phyloP scores from a whole-genome alignment of 2,329 filamentous ascomycete species.

The Alternaria incomplexa region DNA sequence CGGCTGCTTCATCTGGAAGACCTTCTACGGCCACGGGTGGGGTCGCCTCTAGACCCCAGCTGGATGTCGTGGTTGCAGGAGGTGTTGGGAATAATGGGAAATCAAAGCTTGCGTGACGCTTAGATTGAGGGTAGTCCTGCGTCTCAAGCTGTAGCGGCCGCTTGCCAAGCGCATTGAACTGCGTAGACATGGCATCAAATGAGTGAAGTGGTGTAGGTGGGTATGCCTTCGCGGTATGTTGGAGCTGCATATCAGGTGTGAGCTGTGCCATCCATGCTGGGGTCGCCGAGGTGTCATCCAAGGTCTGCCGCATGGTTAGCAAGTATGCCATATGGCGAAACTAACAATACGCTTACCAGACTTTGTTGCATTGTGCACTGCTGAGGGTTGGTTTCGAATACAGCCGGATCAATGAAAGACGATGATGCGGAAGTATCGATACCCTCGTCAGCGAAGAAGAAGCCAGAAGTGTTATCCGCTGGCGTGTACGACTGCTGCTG shows the following conservation, averaged over 20 bases:
- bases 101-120: slow-evolving; percentile 38
- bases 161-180: slow-evolving; percentile 34
- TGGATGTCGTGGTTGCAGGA: slow-evolving; percentile 26
- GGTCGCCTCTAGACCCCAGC: slow-evolving; percentile 33
- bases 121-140: slow-evolving; percentile 41
- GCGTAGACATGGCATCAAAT: slow-evolving; percentile 34
- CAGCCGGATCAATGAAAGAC: slow-evolving; percentile 24
- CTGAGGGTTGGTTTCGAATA: slow-evolving; percentile 29
- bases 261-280: slow-evolving; percentile 35
- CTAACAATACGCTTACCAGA: slow-evolving; percentile 31
- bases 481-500: slow-evolving; percentile 29
- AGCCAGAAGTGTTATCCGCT: slow-evolving; percentile 39
- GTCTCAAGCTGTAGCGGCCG: slow-evolving; percentile 38
- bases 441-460: slow-evolving; percentile 43
- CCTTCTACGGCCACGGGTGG: slow-evolving; percentile 29
- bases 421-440: slow-evolving; percentile 38
- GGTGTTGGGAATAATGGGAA: slow-evolving; percentile 32
- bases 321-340: not conserved
- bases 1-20: slow-evolving; percentile 45
- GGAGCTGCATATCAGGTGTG: slow-evolving; percentile 22
- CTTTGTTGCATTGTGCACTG: slow-evolving; percentile 32
- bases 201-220: slow-evolving; percentile 34
- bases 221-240: slow-evolving; percentile 28
- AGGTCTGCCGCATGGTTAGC: slow-evolving; percentile 22
- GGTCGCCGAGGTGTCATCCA: slow-evolving; percentile 43